Percentiles rank a stretch among this genome's conserved stretches.
Conservation (phyloP, 441 rosid species). For the Bocquillonia castaneifolia region DNA sequence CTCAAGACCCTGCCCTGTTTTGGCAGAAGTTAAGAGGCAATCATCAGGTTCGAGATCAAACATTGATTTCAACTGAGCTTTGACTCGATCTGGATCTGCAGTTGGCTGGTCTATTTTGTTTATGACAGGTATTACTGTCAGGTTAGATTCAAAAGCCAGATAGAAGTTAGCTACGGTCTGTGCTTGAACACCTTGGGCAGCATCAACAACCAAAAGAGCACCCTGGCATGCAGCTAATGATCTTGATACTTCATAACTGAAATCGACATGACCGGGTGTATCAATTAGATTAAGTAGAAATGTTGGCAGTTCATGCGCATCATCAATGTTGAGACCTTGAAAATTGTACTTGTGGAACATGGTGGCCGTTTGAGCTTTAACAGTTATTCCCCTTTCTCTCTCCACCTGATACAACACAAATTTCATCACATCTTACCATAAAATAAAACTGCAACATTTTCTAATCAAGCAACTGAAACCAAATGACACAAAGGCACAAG, state of each 20-base stretch:
- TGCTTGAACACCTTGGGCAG: constrained; percentile 98
- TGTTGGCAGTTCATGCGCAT: constrained; percentile 31
- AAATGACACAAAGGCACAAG: neutral
- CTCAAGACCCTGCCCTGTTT: constrained; percentile 91
- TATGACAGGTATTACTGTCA: constrained; percentile 74
- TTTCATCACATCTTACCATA: constrained; percentile 2
- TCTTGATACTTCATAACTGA: constrained; percentile 95
- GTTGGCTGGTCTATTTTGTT: constrained; percentile 98
- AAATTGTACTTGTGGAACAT: constrained; percentile 60
- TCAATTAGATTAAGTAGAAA: constrained; percentile 77
- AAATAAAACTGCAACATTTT: neutral
- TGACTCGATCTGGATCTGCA: constrained; percentile 94
- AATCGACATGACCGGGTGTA: constrained; percentile 98
- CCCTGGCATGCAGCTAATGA: constrained; percentile 98
- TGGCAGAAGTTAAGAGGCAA: constrained; percentile 88
- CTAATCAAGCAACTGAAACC: neutral
- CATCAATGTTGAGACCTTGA: constrained; percentile 15
- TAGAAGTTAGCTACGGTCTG: constrained; percentile 96
- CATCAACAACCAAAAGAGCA: constrained; percentile 93
- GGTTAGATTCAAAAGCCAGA: constrained; percentile 85
- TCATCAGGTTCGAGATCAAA: constrained; percentile 80
- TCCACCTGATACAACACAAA: constrained; percentile 59
- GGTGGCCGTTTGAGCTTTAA: constrained; percentile 94
- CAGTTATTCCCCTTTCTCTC: constrained; percentile 97
- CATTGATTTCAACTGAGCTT: constrained; percentile 92